These are phyloP conservation scores for Leccinum subgranulosum DNA, from an alignment of 768 basidiomycete species.

Conservation along the genomic window DNA sequence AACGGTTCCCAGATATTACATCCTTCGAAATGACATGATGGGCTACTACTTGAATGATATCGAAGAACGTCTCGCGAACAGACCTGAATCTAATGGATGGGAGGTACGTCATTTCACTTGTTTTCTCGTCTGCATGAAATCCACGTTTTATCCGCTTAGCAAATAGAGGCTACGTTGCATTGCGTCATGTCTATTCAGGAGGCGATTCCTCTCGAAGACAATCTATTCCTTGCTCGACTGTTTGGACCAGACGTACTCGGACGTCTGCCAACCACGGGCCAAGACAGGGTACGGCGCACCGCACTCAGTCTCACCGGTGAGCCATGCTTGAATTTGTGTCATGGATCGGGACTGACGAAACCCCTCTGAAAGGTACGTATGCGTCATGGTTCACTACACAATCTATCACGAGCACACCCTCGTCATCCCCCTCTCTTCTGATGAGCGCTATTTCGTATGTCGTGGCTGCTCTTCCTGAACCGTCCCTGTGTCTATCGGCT, in stretches of 20 bases:
- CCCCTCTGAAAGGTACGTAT: constrained; percentile 51
- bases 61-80: constrained; percentile 46
- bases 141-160: constrained; percentile 41
- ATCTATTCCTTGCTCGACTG: constrained; percentile 53
- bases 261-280: constrained; percentile 60
- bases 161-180: constrained; percentile 83
- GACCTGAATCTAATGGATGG: constrained; percentile 56
- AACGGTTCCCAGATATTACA: constrained; percentile 63
- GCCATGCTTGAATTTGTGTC: constrained; percentile 13
- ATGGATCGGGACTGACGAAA: neutral
- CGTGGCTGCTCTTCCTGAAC: constrained; percentile 66
- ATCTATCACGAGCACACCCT: constrained; percentile 25
- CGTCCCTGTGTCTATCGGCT: constrained; percentile 61
- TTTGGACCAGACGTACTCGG: constrained; percentile 75
- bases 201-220: constrained; percentile 64
- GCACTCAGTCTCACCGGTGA: constrained; percentile 72
- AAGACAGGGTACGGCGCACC: constrained; percentile 68
- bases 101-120: constrained; percentile 49
- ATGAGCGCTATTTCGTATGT: constrained; percentile 68
- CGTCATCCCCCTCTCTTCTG: constrained; percentile 44
- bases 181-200: constrained; percentile 87
- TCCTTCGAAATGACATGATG: constrained; percentile 82
- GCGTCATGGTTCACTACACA: constrained; percentile 77
- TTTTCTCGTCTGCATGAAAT: neutral
- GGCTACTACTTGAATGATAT: constrained; percentile 64